Evolutionary conservation across 2,329 filamentous ascomycete species (phyloP), one percentile per base, ranked within the genome.

Genomic region (Pseudopyricularia cyperi): DNA sequence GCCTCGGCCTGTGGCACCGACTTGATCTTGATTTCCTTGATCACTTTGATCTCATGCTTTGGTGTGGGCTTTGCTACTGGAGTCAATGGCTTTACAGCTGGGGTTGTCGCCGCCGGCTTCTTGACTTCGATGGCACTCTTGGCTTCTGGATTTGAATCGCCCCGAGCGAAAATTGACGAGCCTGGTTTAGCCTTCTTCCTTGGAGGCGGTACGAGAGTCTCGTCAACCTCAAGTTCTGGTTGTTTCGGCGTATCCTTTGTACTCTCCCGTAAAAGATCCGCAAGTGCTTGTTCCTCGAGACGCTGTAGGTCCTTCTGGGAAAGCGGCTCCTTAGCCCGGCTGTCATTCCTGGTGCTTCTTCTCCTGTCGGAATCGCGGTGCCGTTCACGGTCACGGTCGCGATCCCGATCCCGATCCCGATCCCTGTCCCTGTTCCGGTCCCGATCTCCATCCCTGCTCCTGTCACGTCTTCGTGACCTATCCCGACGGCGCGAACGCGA

Each of bases 251-350:
- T 62, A 26, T 69, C 66, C 44, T 72, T 71, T 51, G 72, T 77
- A 62, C 77, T 80, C 58, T 81, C 78, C n/a, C 78, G 71, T 12
- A 82, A 63, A 14, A 82, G 68, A 54, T 82, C 75, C 19, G 73
- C 75, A 54, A 82, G 64, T 1, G 78, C 78, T 57, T 80, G 75
- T 58, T 75, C 72, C 58, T 82, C 78, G 7, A 82, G 68, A 17
- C 72, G 69, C 52, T 79, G 73, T 26, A 76, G 71, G 37, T 82
- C 77, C 56, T 81, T 77, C 54, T 79, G 74, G 7, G 76, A 75
- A 11, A 81, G 69, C 48, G 75, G 69, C 59, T 79, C 74, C 61
- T 76, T 75, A 39, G 70, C 61, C 15, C 57, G 59, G 33, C 55
- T 56, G 15, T 66, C 68, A 24, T 66, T 67, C 57, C 64, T 65